Conservation (phyloP, 2,329 filamentous ascomycete species). For the Metarhizium sp. region DNA sequence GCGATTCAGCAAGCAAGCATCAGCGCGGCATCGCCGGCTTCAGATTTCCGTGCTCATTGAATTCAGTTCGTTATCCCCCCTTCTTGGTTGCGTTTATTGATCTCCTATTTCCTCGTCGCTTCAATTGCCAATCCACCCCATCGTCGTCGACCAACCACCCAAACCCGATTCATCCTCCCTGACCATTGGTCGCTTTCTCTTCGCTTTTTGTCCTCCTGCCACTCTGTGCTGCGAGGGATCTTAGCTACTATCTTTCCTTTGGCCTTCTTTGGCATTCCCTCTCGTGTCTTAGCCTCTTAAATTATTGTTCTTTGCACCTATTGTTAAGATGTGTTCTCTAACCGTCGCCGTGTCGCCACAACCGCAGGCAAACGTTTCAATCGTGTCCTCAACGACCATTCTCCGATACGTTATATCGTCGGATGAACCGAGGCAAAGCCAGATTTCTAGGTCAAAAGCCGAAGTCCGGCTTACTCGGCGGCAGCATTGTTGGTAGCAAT, state of each 20-base stretch:
- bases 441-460: not conserved
- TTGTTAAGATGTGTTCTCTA: conserved; percentile 42
- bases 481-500: conserved; percentile 21
- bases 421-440: conserved; percentile 1
- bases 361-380: conserved; percentile 31
- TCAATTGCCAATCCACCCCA: conserved; percentile 7
- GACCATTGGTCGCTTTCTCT: conserved; percentile 7
- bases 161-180: not conserved
- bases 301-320: conserved; percentile 13
- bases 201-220: conserved; percentile 10
- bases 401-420: not conserved
- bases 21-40: conserved; percentile 14
- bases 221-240: conserved; percentile 1
- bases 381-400: conserved; percentile 6
- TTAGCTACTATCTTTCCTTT: conserved; percentile 12
- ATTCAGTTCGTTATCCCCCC: conserved; percentile 23
- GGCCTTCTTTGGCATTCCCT: conserved; percentile 18
- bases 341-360: conserved; percentile 43
- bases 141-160: not conserved
- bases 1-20: conserved; percentile 8
- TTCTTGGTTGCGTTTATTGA: conserved; percentile 7
- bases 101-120: conserved; percentile 6
- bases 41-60: conserved; percentile 18
- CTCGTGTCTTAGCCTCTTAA: conserved; percentile 13
- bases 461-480: not conserved